Conservation (phyloP, 306 rosid species). For the Prunus campanulata region DNA sequence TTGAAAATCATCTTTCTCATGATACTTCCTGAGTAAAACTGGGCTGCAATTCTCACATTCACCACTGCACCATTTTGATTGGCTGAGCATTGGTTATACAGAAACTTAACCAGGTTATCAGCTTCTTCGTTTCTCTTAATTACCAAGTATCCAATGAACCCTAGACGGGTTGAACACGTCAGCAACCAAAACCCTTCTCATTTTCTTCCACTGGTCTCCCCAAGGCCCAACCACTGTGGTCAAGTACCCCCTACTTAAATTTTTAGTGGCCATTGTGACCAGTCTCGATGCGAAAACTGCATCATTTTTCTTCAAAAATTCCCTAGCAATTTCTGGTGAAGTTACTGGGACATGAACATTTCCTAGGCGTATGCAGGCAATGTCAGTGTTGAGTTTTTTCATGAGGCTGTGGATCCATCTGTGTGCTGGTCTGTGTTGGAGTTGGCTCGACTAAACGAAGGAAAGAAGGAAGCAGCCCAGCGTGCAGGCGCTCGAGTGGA, state of each 20-base stretch:
- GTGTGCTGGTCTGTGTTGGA: no score
- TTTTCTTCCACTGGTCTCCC: slow-evolving; percentile 15
- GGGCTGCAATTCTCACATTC: background rate
- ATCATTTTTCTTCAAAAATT: slow-evolving; percentile 43
- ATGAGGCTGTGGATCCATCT: slow-evolving; percentile 39
- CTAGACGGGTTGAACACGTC: slow-evolving; percentile 1
- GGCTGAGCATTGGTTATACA: no score
- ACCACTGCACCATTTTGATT: background rate
- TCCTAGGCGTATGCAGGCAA: slow-evolving; percentile 48
- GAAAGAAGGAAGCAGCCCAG: no score
- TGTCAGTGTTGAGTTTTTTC: slow-evolving; percentile 36
- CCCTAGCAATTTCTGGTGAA: slow-evolving; percentile 28
- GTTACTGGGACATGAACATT: slow-evolving; percentile 34
- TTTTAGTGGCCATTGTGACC: background rate
- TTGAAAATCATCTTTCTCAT: slow-evolving; percentile 5
- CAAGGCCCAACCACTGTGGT: background rate
- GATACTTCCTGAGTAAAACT: background rate
- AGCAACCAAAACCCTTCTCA: slow-evolving; percentile 10
- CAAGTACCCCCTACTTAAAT: slow-evolving; percentile 20
- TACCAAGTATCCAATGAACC: slow-evolving; percentile 25
- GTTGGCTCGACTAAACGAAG: no score
- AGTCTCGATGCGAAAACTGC: slow-evolving; percentile 41
- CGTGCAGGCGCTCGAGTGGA: no score
- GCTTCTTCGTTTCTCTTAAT: slow-evolving; percentile 45
- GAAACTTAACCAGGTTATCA: no score